A percentile compares a stretch with the other conserved stretches of the same genome.
phyloP scores from a whole-genome alignment of 192 early-diverging fungal genomes.

The Coemansia sp. region DNA sequence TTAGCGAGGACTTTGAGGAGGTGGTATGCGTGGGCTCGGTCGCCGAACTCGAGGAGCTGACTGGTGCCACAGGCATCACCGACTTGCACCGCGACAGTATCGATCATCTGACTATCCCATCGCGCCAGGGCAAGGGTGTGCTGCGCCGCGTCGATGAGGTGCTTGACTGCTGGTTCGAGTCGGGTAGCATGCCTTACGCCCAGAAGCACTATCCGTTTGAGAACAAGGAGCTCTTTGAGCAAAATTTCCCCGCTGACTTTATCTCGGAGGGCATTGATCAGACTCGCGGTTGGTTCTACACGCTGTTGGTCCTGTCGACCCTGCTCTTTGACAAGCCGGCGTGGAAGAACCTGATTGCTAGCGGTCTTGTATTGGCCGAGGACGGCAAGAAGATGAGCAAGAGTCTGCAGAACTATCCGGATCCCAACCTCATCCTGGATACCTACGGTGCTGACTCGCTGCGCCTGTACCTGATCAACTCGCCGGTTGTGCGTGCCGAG shows the following conservation, averaged over 20 bases:
- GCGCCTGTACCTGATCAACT: constrained; percentile 94
- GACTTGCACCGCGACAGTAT: constrained; percentile 97
- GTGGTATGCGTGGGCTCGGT: constrained; percentile 89
- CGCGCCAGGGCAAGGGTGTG: constrained; percentile 79
- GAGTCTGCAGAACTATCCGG: constrained; percentile 97
- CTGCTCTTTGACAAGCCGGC: constrained; percentile 93
- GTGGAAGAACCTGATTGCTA: constrained; percentile 97
- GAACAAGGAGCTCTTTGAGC: constrained; percentile 84
- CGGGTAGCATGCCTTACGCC: constrained; percentile 98
- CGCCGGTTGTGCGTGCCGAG: constrained; percentile 96
- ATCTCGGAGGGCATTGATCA: constrained; percentile 99
- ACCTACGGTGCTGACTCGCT: constrained; percentile 93
- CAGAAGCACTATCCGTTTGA: constrained; percentile 99
- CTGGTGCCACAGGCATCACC: constrained; percentile 80
- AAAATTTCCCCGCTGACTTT: constrained; percentile 96
- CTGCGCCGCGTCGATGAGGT: constrained; percentile 92
- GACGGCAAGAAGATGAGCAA: constrained; percentile 99
- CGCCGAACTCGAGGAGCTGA: constrained; percentile 82
- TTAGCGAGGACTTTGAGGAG: constrained; percentile 88
- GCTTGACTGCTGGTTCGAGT: constrained; percentile 99
- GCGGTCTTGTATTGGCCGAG: constrained; percentile 91
- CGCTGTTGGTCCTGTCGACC: constrained; percentile 93
- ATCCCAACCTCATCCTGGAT: constrained; percentile 79
- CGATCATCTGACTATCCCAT: constrained; percentile 96
- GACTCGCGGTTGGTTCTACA: constrained; percentile 99